phyloP scores from a whole-genome alignment of 2,329 filamentous ascomycete genomes.

The Claviceps humidiphila region DNA sequence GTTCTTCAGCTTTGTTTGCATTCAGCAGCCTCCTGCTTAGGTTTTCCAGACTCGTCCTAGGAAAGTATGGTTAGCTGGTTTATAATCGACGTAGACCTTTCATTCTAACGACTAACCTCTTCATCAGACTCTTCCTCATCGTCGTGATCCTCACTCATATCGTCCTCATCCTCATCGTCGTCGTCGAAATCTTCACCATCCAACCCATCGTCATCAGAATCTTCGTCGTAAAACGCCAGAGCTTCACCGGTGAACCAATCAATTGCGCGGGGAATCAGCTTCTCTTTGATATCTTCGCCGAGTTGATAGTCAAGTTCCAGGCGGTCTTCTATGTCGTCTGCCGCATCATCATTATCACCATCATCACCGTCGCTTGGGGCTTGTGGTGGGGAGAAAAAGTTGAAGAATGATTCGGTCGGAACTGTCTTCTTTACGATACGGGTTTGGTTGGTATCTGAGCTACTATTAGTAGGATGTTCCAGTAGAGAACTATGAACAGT shows the following conservation, averaged over 20 bases:
- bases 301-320: constrained; percentile 97
- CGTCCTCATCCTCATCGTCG: constrained; percentile 84
- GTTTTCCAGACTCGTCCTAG: constrained; percentile 76
- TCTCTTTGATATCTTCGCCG: constrained; percentile 99
- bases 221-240: constrained; percentile 75
- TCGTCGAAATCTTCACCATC: constrained; percentile 26
- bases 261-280: constrained; percentile 93
- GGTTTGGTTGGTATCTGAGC: constrained; percentile 93
- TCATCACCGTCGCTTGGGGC: constrained; percentile 62
- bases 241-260: constrained; percentile 99
- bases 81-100: constrained; percentile 5
- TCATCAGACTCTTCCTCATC: constrained; percentile 73
- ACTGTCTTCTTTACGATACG: constrained; percentile 98
- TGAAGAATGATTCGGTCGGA: constrained; percentile 96
- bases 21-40: constrained; percentile 87
- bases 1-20: constrained; percentile 75
- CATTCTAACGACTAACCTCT: constrained; percentile 41
- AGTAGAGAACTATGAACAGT: neutral
- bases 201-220: constrained; percentile 63
- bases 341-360: constrained; percentile 59
- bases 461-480: neutral
- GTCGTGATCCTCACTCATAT: constrained; percentile 71
- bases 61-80: constrained; percentile 4
- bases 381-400: constrained; percentile 95
- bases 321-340: constrained; percentile 90